Conservation (phyloP, 2,329 filamentous ascomycete genomes). For the Fusarium napiforme region DNA sequence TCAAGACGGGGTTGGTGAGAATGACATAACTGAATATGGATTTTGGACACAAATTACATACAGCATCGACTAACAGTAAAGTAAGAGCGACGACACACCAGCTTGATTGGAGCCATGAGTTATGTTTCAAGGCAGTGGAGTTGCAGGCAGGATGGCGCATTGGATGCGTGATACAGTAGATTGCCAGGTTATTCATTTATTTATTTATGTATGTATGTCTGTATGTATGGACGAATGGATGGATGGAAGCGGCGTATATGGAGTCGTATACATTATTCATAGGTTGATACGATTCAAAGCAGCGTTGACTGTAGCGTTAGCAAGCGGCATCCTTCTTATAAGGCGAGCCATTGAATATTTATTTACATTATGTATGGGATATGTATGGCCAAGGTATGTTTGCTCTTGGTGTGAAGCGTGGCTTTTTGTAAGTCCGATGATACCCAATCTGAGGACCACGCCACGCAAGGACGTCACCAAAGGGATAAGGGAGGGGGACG, state of each 20-base stretch:
- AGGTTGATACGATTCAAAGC: neutral
- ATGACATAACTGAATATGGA: conserved; percentile 12
- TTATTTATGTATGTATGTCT: neutral
- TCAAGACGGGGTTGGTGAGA: conserved; percentile 53
- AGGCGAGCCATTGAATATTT: neutral
- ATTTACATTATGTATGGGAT: neutral
- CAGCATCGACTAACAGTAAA: conserved; percentile 4
- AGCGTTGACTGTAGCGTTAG: conserved; percentile 6
- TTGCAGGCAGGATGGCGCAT: conserved; percentile 32
- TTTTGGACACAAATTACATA: conserved; percentile 15
- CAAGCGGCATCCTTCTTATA: neutral
- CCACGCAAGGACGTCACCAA: conserved; percentile 27
- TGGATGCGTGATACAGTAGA: conserved; percentile 16
- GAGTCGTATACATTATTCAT: conserved; percentile 21
- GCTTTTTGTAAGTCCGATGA: neutral
- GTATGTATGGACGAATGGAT: neutral
- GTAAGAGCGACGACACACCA: neutral
- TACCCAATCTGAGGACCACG: conserved; percentile 13
- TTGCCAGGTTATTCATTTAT: conserved; percentile 5
- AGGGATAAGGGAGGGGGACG: conserved; percentile 3
- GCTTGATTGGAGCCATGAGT: conserved; percentile 10
- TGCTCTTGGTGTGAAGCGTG: neutral
- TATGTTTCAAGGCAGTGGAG: conserved; percentile 29
- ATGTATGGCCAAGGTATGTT: neutral
- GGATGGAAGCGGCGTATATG: conserved; percentile 27